Percentiles rank a stretch among this genome's conserved stretches.
Conservation (phyloP, 163 green algal species). For the Smithsoniella earleae region DNA sequence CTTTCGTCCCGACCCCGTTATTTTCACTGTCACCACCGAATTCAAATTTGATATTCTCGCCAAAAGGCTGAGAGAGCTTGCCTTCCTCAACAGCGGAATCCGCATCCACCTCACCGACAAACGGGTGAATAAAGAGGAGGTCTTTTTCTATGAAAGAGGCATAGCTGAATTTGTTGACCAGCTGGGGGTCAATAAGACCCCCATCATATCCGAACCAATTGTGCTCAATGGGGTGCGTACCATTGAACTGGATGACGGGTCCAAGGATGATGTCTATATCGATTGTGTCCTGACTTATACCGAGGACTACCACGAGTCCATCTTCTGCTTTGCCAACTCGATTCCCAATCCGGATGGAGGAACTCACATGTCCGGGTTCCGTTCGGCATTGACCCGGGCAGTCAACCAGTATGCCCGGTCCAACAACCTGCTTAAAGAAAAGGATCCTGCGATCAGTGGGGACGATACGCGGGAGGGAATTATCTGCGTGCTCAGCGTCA, state of each 20-base stretch:
- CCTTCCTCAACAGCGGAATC: conserved; percentile 82
- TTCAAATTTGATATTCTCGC: conserved; percentile 29
- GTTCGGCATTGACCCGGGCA: conserved; percentile 53
- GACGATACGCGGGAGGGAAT: conserved; percentile 49
- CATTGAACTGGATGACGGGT: too few species aligned
- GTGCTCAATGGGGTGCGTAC: too few species aligned
- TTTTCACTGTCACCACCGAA: conserved; percentile 62
- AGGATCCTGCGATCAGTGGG: conserved; percentile 56
- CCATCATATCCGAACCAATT: too few species aligned
- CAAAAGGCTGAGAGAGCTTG: conserved; percentile 78
- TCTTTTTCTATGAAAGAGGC: too few species aligned
- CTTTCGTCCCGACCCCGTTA: conserved; percentile 71
- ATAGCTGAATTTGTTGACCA: too few species aligned
- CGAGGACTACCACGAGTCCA: conserved; percentile 62
- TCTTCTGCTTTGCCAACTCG: conserved; percentile 82
- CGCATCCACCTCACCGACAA: conserved; percentile 58
- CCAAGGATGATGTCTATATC: too few species aligned
- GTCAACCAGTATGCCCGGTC: conserved; percentile 55
- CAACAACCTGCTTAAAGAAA: conserved; percentile 64
- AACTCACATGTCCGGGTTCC: conserved; percentile 88
- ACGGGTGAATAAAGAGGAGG: too few species aligned
- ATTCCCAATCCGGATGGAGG: conserved; percentile 87
- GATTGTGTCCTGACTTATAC: too few species aligned
- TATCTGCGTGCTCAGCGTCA: conserved; percentile 41
- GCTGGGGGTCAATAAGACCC: too few species aligned